Percentiles rank a stretch among this genome's conserved stretches.
phyloP scores from a whole-genome alignment of 495 filamentous ascomycete genomes.

The Neurospora sp. region DNA sequence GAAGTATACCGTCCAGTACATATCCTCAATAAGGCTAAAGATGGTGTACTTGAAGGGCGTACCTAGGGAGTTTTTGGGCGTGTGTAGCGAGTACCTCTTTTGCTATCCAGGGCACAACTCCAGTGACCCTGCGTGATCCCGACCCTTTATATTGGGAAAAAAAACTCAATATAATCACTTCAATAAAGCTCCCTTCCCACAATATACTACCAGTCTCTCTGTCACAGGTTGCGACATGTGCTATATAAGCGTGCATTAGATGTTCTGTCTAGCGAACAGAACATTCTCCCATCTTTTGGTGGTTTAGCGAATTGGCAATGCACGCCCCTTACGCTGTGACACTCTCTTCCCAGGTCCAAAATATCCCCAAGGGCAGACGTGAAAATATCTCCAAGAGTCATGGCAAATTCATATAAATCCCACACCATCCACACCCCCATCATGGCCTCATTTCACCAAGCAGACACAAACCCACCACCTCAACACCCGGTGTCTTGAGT shows the following conservation, averaged over 20 bases:
- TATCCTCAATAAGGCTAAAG: background rate
- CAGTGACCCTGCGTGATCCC: background rate
- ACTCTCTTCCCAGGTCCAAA: background rate
- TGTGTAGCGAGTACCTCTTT: background rate
- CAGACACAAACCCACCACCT: background rate
- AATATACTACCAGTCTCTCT: background rate
- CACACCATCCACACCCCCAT: background rate
- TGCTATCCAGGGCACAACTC: background rate
- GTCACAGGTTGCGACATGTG: no score
- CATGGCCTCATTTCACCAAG: background rate
- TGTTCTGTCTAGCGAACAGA: no score
- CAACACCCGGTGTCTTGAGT: background rate
- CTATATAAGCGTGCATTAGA: no score
- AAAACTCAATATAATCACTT: background rate
- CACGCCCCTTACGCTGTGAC: no score
- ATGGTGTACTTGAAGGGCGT: no score
- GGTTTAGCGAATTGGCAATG: no score
- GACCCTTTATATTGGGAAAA: background rate
- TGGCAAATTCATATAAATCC: background rate
- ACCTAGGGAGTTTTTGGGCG: no score
- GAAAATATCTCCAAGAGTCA: background rate
- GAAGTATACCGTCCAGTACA: background rate
- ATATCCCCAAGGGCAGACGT: background rate
- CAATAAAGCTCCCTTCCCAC: background rate
- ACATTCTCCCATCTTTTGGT: no score